Conservation (phyloP, 2,329 filamentous ascomycete species). For the Trichoderma sp. region DNA sequence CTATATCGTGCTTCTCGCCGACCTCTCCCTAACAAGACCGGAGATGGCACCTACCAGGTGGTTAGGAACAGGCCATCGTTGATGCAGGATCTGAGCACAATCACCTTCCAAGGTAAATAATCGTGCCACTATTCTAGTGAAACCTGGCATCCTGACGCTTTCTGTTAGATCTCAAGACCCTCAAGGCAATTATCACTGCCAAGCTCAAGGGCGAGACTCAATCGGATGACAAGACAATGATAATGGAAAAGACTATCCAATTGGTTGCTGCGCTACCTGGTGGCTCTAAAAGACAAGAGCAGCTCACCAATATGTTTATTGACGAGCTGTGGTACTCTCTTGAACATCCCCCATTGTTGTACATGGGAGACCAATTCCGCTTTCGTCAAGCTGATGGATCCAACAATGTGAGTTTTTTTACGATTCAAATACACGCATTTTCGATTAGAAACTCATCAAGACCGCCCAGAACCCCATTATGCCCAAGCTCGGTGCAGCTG, state of each 20-base stretch:
- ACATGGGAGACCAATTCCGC: constrained; percentile 58
- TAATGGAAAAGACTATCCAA: constrained; percentile 72
- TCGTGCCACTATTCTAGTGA: background rate
- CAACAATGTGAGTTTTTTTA: constrained; percentile 51
- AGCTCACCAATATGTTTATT: constrained; percentile 67
- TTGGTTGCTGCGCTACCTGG: constrained; percentile 64
- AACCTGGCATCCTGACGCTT: constrained; percentile 22
- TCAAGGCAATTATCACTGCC: constrained; percentile 58
- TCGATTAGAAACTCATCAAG: background rate
- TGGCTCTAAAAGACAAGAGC: constrained; percentile 58
- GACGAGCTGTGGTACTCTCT: constrained; percentile 68
- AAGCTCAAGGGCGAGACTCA: constrained; percentile 63
- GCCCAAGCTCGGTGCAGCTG: constrained; percentile 65
- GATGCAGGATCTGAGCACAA: constrained; percentile 55
- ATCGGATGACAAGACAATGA: constrained; percentile 72
- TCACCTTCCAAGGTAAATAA: constrained; percentile 47
- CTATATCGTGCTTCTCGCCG: constrained; percentile 50
- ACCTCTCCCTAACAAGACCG: constrained; percentile 62
- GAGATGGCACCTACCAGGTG: constrained; percentile 58
- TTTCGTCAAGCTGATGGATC: constrained; percentile 71
- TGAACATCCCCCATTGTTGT: constrained; percentile 69
- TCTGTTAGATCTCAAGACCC: constrained; percentile 57
- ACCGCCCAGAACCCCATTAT: constrained; percentile 57
- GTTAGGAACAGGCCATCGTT: constrained; percentile 50
- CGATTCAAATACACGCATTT: background rate